phyloP scores from a whole-genome alignment of 1,284 basidiomycete species.

The Malassezia pachydermatis region DNA sequence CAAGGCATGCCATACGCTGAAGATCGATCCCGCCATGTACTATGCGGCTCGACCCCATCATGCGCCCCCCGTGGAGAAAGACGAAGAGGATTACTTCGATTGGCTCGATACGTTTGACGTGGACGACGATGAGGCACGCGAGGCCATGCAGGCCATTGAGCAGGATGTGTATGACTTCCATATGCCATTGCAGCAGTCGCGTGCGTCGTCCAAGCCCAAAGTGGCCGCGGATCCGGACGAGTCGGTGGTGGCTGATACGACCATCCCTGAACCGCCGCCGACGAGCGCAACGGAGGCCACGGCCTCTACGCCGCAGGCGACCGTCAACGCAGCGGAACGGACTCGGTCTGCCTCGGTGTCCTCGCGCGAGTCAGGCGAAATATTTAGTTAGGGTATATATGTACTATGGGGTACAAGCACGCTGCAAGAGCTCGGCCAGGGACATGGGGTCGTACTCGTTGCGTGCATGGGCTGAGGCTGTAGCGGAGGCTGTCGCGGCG shows the following conservation, averaged over 20 bases:
- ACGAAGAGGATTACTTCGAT: constrained; percentile 10
- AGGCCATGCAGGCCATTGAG: constrained; percentile 26
- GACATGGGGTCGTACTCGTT: constrained; percentile 13
- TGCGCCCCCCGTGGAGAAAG: constrained; percentile 13
- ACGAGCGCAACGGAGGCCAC: too few relatives aligned
- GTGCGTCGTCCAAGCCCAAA: not conserved
- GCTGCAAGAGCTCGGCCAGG: constrained; percentile 6
- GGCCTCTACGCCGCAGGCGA: too few relatives aligned
- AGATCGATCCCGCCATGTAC: constrained; percentile 24
- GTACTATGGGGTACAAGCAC: not conserved
- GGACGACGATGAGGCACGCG: constrained; percentile 30
- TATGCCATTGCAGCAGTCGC: constrained; percentile 13
- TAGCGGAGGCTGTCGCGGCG: not conserved
- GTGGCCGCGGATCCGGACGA: not conserved
- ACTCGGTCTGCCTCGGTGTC: not conserved
- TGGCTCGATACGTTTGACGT: constrained; percentile 41
- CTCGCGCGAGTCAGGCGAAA: constrained; percentile 6
- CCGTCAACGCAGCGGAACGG: too few relatives aligned
- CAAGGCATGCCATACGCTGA: constrained; percentile 26
- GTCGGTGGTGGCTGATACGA: too few relatives aligned
- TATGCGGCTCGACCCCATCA: constrained; percentile 8
- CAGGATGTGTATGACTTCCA: constrained; percentile 32
- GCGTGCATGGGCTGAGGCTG: not conserved
- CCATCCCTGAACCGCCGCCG: constrained; percentile 1
- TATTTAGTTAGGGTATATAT: constrained; percentile 4